Percentiles rank a stretch among this genome's conserved stretches.
Evolutionary conservation across 164 flowering plant species (phyloP).

Genomic region (Kingdonia uniflora): DNA sequence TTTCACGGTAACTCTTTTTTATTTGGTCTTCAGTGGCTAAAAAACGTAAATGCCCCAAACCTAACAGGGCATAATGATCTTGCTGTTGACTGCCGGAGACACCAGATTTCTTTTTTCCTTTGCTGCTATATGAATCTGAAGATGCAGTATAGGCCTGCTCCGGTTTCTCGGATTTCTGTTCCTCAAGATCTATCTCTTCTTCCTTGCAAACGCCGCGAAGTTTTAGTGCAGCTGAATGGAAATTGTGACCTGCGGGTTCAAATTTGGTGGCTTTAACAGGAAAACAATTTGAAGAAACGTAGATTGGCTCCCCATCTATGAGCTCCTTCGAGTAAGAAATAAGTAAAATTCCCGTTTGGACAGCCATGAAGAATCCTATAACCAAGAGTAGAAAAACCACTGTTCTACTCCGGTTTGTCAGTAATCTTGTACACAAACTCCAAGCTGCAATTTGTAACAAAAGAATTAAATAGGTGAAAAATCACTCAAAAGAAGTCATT

Average conservation of each 20-base stretch:
- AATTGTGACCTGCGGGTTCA: slow-evolving; percentile 90
- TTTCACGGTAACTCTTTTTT: slow-evolving; percentile 48
- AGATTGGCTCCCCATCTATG: slow-evolving; percentile 60
- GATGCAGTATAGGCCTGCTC: slow-evolving; percentile 42
- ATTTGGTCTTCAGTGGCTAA: slow-evolving; percentile 63
- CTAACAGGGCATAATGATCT: slow-evolving; percentile 89
- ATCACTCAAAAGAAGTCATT: too few species aligned
- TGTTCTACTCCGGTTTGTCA: too few species aligned
- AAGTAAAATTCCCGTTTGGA: slow-evolving; percentile 17
- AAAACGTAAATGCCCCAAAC: slow-evolving; percentile 74
- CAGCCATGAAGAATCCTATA: slow-evolving; percentile 9
- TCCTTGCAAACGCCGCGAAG: slow-evolving; percentile 45
- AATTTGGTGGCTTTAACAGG: slow-evolving; percentile 49
- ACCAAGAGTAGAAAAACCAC: too few species aligned
- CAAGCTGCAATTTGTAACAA: too few species aligned
- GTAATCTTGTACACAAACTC: too few species aligned
- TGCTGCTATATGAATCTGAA: slow-evolving; percentile 61
- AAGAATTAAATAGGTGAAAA: too few species aligned
- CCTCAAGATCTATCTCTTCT: slow-evolving; percentile 24
- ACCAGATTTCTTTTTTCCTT: slow-evolving; percentile 78
- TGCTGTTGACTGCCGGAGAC: slow-evolving; percentile 48
- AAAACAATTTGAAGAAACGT: slow-evolving; percentile 62
- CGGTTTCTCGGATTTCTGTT: slow-evolving; percentile 29
- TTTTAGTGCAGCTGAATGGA: slow-evolving; percentile 65
- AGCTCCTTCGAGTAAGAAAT: slow-evolving; percentile 66